A percentile compares a stretch with the other conserved stretches of the same genome.
Evolutionary conservation across 192 early-diverging fungal species (phyloP).

Genomic region (Irineochytrium annulatum): DNA sequence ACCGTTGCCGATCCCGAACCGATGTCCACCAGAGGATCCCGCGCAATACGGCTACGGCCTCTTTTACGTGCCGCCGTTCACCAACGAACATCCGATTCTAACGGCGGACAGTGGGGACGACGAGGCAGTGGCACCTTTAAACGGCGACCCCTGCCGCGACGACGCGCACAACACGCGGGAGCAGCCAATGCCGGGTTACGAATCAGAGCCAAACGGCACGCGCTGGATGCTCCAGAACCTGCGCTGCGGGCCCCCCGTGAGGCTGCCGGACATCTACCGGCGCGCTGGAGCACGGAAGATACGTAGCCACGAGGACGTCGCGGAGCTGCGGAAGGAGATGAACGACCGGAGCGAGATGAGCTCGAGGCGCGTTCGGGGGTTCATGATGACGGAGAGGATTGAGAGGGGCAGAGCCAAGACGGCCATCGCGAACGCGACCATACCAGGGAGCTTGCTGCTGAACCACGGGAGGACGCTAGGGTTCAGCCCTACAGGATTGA

Average conservation of each 20-base stretch:
- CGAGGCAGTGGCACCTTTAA: neutral
- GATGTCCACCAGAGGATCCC: neutral
- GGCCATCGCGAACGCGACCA: too few relatives aligned
- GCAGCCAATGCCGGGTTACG: neutral
- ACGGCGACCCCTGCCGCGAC: neutral
- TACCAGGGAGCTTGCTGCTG: too few relatives aligned
- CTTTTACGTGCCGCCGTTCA: constrained; percentile 1
- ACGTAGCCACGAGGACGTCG: too few relatives aligned
- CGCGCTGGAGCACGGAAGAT: too few relatives aligned
- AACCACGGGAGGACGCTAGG: too few relatives aligned
- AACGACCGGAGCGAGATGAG: too few relatives aligned
- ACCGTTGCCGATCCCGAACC: neutral
- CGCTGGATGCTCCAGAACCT: neutral
- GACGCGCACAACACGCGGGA: too few relatives aligned
- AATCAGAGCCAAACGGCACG: neutral
- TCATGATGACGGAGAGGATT: too few relatives aligned
- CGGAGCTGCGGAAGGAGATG: too few relatives aligned
- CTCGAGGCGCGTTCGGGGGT: too few relatives aligned
- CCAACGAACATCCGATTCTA: neutral
- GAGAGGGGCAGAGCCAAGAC: too few relatives aligned
- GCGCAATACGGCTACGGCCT: neutral
- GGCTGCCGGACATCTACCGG: neutral
- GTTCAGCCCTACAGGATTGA: too few relatives aligned
- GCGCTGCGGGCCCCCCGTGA: neutral
- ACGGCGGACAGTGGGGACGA: neutral